phyloP scores from a whole-genome alignment of 495 filamentous ascomycete species.

The Trichodelitschia bisporula region DNA sequence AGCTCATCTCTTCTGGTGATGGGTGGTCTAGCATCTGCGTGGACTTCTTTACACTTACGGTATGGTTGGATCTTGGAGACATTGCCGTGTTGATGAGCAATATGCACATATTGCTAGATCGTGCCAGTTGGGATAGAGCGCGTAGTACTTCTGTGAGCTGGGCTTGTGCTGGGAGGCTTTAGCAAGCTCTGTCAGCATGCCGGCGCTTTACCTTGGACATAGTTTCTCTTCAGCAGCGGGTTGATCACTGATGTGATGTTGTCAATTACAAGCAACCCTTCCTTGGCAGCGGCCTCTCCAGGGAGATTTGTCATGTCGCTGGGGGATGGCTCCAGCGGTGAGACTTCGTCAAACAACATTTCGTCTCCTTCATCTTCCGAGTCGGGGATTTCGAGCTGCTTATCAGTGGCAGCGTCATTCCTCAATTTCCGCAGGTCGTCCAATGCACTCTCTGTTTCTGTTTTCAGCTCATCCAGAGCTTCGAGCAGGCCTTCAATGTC shows the following conservation, averaged over 20 bases:
- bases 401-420: background rate
- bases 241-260: constrained; percentile 21
- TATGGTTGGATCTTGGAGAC: too few relatives aligned
- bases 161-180: constrained; percentile 11
- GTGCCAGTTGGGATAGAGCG: constrained; percentile 12
- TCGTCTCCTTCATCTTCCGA: constrained; percentile 16
- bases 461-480: constrained; percentile 22
- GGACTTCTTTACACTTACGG: too few relatives aligned
- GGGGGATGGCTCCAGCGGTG: constrained; percentile 3
- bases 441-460: background rate
- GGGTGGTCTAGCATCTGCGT: too few relatives aligned
- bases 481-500: constrained; percentile 33
- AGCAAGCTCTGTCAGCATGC: too few relatives aligned
- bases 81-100: constrained; percentile 16
- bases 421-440: background rate
- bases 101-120: constrained; percentile 11
- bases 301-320: constrained; percentile 2
- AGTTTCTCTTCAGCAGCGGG: constrained; percentile 12
- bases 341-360: constrained; percentile 8
- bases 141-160: constrained; percentile 13
- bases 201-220: constrained; percentile 7
- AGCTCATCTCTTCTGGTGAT: too few relatives aligned
- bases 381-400: constrained; percentile 8
- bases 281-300: constrained; percentile 1
- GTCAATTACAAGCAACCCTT: constrained; percentile 14